These are phyloP conservation scores for Cyberlindnera misumaiensis DNA, from an alignment of 805 yeast genomes.

Conservation along the genomic window DNA sequence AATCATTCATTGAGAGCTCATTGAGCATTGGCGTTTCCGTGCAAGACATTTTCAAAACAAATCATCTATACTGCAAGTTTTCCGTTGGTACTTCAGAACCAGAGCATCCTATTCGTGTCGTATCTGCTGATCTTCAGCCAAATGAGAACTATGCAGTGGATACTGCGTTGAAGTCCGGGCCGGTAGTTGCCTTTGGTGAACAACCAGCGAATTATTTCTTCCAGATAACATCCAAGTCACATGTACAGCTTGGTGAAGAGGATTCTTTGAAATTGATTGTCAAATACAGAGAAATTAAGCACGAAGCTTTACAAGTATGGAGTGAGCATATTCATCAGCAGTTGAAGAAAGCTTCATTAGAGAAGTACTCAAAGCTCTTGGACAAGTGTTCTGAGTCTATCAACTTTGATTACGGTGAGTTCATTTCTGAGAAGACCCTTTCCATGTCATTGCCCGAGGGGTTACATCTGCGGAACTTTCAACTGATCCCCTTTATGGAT, in stretches of 20 bases:
- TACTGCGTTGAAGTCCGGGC: conserved; percentile 24
- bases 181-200: conserved; percentile 54
- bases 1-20: conserved; percentile 39
- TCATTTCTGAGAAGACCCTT: conserved; percentile 2
- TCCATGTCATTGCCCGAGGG: not conserved
- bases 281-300: conserved; percentile 37
- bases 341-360: conserved; percentile 10
- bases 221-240: conserved; percentile 32
- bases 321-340: conserved; percentile 11
- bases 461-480: not conserved
- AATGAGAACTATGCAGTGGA: conserved; percentile 27
- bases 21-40: conserved; percentile 68
- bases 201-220: conserved; percentile 63
- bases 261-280: conserved; percentile 39
- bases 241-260: conserved; percentile 14
- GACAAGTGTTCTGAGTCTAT: conserved; percentile 2
- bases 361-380: conserved; percentile 19
- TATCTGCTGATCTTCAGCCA: conserved; percentile 34
- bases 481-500: not conserved
- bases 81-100: conserved; percentile 54
- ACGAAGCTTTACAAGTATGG: conserved; percentile 35
- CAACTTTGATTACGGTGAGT: conserved; percentile 4
- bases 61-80: conserved; percentile 57
- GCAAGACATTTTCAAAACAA: conserved; percentile 63
- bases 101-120: conserved; percentile 47